Percentiles rank a stretch among this genome's conserved stretches.
These are phyloP conservation scores for Stentor roeselii DNA, from an alignment of 73 alveolate genomes.

Conservation along the genomic window DNA sequence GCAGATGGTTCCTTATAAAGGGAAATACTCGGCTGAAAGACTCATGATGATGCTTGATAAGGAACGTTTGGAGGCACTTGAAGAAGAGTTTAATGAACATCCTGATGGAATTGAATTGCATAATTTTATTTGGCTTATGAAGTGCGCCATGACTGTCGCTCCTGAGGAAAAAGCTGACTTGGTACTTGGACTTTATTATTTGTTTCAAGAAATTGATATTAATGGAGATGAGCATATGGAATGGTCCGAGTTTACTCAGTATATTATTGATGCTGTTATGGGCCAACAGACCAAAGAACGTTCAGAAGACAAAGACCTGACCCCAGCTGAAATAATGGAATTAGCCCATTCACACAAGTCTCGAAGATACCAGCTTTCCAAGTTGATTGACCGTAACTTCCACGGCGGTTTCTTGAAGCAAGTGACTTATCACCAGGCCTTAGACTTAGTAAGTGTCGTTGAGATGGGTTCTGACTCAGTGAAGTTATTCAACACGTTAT, in stretches of 20 bases:
- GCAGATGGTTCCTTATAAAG: not conserved
- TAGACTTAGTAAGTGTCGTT: slow-evolving; percentile 19
- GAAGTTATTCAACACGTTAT: not conserved
- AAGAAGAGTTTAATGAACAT: slow-evolving; percentile 86
- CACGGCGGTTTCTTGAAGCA: slow-evolving; percentile 49
- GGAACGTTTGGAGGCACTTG: slow-evolving; percentile 88
- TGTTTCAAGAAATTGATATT: slow-evolving; percentile 73
- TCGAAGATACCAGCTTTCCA: slow-evolving; percentile 56
- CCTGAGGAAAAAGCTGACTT: slow-evolving; percentile 67
- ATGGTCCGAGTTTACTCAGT: slow-evolving; percentile 76
- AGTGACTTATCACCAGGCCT: slow-evolving; percentile 39
- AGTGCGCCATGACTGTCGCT: slow-evolving; percentile 61
- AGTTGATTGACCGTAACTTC: slow-evolving; percentile 41
- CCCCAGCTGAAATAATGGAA: slow-evolving; percentile 44
- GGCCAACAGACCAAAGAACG: slow-evolving; percentile 56
- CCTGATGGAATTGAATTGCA: slow-evolving; percentile 87
- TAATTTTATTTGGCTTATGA: slow-evolving; percentile 79
- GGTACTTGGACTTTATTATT: slow-evolving; percentile 70
- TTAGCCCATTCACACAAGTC: slow-evolving; percentile 55
- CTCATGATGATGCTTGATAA: slow-evolving; percentile 96
- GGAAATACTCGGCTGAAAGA: slow-evolving; percentile 51
- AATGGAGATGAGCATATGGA: slow-evolving; percentile 85
- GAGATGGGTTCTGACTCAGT: slow-evolving; percentile 27
- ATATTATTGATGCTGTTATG: slow-evolving; percentile 77
- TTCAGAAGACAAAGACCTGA: slow-evolving; percentile 49